Percentiles rank a stretch among this genome's conserved stretches.
Evolutionary conservation across 1,284 basidiomycete species (phyloP).

Genomic region (Ustanciosporium gigantosporum): DNA sequence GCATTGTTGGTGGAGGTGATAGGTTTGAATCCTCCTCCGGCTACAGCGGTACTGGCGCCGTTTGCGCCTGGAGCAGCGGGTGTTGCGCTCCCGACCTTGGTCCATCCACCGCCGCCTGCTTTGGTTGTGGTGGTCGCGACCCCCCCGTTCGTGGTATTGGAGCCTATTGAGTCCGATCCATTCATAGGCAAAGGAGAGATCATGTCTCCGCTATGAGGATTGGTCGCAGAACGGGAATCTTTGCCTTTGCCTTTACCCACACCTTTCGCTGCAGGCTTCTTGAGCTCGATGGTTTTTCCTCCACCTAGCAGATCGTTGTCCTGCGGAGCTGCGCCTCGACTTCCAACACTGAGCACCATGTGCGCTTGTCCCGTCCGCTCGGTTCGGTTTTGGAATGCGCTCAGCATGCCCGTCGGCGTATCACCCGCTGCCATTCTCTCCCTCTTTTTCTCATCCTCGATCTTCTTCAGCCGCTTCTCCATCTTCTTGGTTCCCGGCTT

Average conservation of each 20-base stretch:
- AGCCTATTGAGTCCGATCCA: neutral
- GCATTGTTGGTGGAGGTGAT: no score
- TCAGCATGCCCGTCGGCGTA: constrained; percentile 52
- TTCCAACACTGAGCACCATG: constrained; percentile 59
- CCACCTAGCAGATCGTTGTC: constrained; percentile 48
- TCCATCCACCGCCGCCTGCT: constrained; percentile 26
- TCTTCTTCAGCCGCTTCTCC: constrained; percentile 52
- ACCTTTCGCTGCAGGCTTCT: constrained; percentile 5
- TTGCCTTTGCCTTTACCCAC: neutral
- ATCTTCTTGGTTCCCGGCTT: constrained; percentile 55
- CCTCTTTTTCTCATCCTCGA: constrained; percentile 54
- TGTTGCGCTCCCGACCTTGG: constrained; percentile 28
- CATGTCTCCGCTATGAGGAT: neutral
- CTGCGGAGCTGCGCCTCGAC: constrained; percentile 49
- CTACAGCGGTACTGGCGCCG: no score
- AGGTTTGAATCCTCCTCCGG: no score
- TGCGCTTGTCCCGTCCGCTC: constrained; percentile 58
- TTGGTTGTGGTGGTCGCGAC: constrained; percentile 7
- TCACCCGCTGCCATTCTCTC: constrained; percentile 59
- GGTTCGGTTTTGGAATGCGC: constrained; percentile 52
- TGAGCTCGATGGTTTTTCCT: constrained; percentile 15
- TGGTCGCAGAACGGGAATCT: neutral
- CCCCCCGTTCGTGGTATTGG: no score
- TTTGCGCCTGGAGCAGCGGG: constrained; percentile 4
- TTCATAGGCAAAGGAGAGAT: neutral